A percentile compares a stretch with the other conserved stretches of the same genome.
These are phyloP conservation scores for Penicillium odoratum DNA, from an alignment of 495 filamentous ascomycete genomes.

Conservation along the genomic window DNA sequence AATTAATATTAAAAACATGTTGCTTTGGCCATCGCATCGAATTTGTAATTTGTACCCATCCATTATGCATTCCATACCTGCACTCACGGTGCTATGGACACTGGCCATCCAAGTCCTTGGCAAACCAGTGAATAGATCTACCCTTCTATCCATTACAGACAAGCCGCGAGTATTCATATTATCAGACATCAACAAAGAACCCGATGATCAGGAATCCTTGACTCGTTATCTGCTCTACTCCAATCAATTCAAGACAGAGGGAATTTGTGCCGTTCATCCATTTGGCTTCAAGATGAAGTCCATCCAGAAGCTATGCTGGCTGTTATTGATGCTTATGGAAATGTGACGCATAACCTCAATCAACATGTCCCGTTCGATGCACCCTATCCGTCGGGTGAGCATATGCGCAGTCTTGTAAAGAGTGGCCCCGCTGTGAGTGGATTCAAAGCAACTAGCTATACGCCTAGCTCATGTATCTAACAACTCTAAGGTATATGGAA, in stretches of 20 bases:
- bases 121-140: slow-evolving; percentile 9
- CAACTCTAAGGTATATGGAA: slow-evolving; percentile 30
- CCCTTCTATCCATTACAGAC: slow-evolving; percentile 16
- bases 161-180: slow-evolving; percentile 22
- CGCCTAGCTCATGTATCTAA: slow-evolving; percentile 8
- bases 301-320: slow-evolving; percentile 15
- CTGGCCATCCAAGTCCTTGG: slow-evolving; percentile 10
- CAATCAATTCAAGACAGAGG: slow-evolving; percentile 28
- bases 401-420: slow-evolving; percentile 27
- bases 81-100: slow-evolving; percentile 11
- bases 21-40: not conserved
- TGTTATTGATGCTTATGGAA: slow-evolving; percentile 18
- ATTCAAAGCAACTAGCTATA: slow-evolving; percentile 3
- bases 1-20: not conserved
- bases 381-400: slow-evolving; percentile 31
- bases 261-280: slow-evolving; percentile 25
- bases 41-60: not conserved
- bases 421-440: slow-evolving; percentile 26
- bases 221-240: slow-evolving; percentile 29
- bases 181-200: slow-evolving; percentile 33
- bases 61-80: not conserved
- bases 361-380: slow-evolving; percentile 32
- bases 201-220: slow-evolving; percentile 31
- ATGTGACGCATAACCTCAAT: slow-evolving; percentile 25
- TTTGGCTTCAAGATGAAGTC: slow-evolving; percentile 18